Base-by-base conservation (phyloP, 352 stramenopile genomes). In the Globisporangium nunn region DNA sequence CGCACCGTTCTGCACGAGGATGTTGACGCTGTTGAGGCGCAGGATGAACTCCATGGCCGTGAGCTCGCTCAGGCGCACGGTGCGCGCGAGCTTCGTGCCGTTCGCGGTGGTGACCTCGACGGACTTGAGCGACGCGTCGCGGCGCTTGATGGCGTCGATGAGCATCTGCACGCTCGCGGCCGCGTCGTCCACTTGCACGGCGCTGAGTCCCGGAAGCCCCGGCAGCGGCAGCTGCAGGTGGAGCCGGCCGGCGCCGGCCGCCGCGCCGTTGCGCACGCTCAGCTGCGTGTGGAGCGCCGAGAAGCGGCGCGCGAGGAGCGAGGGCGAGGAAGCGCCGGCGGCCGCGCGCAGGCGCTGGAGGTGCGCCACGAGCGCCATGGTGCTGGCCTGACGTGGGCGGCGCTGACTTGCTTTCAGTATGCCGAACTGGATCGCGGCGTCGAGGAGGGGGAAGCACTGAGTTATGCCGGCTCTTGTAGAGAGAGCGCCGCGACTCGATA, bases 71-170 rank as follows among this genome's bases (percentile, higher is more conserved):
- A 92, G 54, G 17, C 77, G 74, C 54, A 88, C 77, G 7, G 71
- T 88, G 47, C 79, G 81, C 49, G 79, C 78, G 52, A 91, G 58
- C 31, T 85, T 88, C 18, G 71, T 79, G 55, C 81, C 79, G 44
- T 87, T 76, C n/a, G 61, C 68, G 18, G 75, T 87, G 7, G 80
- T 80, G n/a, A 87, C 56, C 29, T 86, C 75, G 41, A 91, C 78
- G 18, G 68, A 59, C 59, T 88, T 87, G 50, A 91, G 66, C 50
- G 76, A 75, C 31, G 60, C 46, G 63, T 90, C 76, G 6, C 64
- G 57, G 31, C 69, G 68, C 56, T 67, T 66, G 62, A 91, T 64
- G 30, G 66, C 65, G n/a, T 81, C 67, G 48, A 88, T 72, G 23
- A 89, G 43, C 40, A 82, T 62, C 31, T 81, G 60, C 2, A 88